These are phyloP conservation scores for Silene conica DNA, from an alignment of 148 eudicot species.

Conservation along the genomic window DNA sequence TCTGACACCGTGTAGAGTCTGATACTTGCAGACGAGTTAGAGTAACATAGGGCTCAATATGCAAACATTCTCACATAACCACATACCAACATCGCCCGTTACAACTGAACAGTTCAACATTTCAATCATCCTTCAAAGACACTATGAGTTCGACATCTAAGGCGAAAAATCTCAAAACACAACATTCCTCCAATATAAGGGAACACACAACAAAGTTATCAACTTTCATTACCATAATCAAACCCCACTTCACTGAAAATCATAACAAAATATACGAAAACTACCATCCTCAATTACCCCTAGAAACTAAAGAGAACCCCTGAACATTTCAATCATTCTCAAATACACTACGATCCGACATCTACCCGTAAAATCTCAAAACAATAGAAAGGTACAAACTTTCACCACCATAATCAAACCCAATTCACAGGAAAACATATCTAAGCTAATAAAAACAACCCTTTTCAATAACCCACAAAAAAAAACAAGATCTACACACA, in stretches of 20 bases:
- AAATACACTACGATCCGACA: neutral
- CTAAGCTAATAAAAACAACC: constrained; percentile 9
- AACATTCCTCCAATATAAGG: neutral
- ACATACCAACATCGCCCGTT: neutral
- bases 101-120: neutral
- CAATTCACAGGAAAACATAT: neutral
- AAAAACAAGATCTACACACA: neutral
- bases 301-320: constrained; percentile 10
- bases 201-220: neutral
- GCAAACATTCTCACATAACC: neutral
- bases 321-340: neutral
- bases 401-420: neutral
- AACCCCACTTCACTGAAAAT: neutral
- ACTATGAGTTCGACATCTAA: neutral
- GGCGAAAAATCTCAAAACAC: neutral
- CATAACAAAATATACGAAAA: constrained; percentile 3
- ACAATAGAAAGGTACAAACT: neutral
- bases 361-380: no score
- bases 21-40: no score
- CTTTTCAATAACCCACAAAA: neutral
- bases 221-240: neutral
- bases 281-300: constrained; percentile 3
- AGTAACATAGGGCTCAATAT: neutral
- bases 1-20: no score
- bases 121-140: neutral